Evolutionary conservation across 768 basidiomycete genomes (phyloP), one percentile per base, ranked within the genome.

Genomic region (Hydnum rufescens): DNA sequence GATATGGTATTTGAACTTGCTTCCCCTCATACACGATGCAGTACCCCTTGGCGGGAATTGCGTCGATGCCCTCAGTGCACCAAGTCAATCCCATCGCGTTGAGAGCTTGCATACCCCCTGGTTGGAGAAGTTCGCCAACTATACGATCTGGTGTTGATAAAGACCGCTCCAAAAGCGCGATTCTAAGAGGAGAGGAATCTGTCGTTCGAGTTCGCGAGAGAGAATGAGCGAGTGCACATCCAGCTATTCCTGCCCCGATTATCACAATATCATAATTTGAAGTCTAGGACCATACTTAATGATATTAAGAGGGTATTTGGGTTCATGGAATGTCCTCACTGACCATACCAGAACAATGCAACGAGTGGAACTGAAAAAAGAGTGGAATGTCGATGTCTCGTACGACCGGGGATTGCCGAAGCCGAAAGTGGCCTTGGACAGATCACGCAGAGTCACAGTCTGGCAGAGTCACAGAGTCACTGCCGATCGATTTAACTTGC

Each of bases 41-140:
- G 66, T 99, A 97, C 3, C 95, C 93, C 51, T 80, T 68, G 13
- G 77, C 81, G 0, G 76, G 75, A 29, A 89, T 71, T 0, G 90
- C 80, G 64, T 87, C 92, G 53, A 97, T 92, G n/a, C 74, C 79
- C 25, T 96, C 83, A 43, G 95, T 65, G 51, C 78, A 79, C 4
- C 67, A 67, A 47, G 75, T 75, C 58, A 99, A 64, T 0, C 88
- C 92, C n/a, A 99, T 75, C 32, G 74, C 66, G 53, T 74, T 67
- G 43, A 99, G 67, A 0, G 88, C 78, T 8, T 70, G 68, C 23
- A 89, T 78, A 1, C 95, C 95, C 1, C 82, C 90, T 1, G 95
- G 95, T 61, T 99, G 95, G 23, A 99, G 69, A 1, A 97, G 77
- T 64, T 99, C 95, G 25, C 95, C 95, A 31, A 97, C 95, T 58